A percentile compares a stretch with the other conserved stretches of the same genome.
These are phyloP conservation scores for Echinochloa phyllopogon DNA, from an alignment of 176 grass and related monocot genomes.

Conservation along the genomic window DNA sequence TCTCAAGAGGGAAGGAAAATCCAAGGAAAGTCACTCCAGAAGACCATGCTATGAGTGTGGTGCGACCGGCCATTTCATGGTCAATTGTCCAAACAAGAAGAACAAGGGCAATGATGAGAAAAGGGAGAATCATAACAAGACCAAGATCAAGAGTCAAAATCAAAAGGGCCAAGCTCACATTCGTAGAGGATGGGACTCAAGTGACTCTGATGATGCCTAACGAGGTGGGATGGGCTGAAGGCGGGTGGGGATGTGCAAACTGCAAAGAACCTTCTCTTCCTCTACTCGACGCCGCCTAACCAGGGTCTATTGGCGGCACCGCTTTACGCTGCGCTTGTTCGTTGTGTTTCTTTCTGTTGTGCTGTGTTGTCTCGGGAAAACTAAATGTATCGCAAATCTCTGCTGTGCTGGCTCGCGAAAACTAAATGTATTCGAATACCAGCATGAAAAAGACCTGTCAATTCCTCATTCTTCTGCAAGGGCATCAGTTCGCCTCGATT, in stretches of 20 bases:
- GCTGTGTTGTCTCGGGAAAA: too few relatives aligned
- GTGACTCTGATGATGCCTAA: not conserved
- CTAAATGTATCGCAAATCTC: too few relatives aligned
- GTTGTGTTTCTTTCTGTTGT: too few relatives aligned
- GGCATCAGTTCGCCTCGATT: not conserved
- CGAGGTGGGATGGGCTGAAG: too few relatives aligned
- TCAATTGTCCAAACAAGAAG: not conserved
- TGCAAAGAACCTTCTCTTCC: too few relatives aligned
- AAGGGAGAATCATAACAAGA: not conserved
- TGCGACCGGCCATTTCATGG: not conserved
- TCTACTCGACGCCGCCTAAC: too few relatives aligned
- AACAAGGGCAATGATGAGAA: not conserved
- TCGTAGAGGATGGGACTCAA: not conserved
- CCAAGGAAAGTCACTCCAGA: not conserved
- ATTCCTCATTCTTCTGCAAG: not conserved
- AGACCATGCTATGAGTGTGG: not conserved
- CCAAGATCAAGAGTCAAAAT: not conserved
- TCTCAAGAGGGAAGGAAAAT: not conserved
- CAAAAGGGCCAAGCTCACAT: not conserved
- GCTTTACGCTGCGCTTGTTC: too few relatives aligned
- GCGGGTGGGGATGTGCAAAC: too few relatives aligned
- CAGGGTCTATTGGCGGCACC: too few relatives aligned
- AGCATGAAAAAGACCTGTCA: not conserved
- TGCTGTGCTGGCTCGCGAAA: not conserved
- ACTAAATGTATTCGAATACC: not conserved